Percentiles rank a stretch among this genome's conserved stretches.
These are phyloP conservation scores for Apiospora marii DNA, from an alignment of 2,329 filamentous ascomycete species.

Conservation along the genomic window DNA sequence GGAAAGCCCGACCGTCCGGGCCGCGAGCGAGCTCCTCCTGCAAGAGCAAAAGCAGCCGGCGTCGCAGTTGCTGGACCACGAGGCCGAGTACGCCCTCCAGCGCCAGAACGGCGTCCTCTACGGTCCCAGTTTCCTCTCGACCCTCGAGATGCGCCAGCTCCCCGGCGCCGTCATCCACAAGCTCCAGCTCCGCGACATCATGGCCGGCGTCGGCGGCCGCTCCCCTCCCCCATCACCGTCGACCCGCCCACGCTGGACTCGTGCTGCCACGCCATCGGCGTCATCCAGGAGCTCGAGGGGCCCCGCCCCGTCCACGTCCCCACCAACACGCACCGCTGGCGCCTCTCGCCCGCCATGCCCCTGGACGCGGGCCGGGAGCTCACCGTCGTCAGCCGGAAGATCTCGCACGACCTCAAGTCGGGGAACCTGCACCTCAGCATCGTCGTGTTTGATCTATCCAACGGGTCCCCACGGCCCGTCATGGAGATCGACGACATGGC, in stretches of 20 bases:
- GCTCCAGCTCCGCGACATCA: neutral
- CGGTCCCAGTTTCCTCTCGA: neutral
- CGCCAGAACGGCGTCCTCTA: neutral
- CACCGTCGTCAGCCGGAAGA: neutral
- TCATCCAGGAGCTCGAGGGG: neutral
- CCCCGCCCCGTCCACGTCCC: neutral
- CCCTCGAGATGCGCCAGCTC: neutral
- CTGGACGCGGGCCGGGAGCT: neutral
- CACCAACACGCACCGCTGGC: neutral
- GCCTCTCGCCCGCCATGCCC: neutral
- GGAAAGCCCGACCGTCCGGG: neutral
- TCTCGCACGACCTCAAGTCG: neutral
- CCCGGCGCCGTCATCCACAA: slow-evolving; percentile 1
- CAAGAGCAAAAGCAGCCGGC: neutral
- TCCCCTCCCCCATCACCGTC: neutral
- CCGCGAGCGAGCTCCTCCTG: neutral
- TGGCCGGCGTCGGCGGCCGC: fast-evolving
- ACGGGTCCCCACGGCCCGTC: neutral
- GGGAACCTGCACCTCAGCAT: neutral
- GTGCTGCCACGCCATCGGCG: neutral
- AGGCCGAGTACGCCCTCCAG: neutral
- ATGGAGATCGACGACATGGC: slow-evolving; percentile 2
- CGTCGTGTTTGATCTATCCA: neutral
- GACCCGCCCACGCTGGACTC: slow-evolving; percentile 14
- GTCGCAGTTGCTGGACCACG: neutral